Conservation (phyloP, 495 filamentous ascomycete species). For the Aspergillus panamensis region DNA sequence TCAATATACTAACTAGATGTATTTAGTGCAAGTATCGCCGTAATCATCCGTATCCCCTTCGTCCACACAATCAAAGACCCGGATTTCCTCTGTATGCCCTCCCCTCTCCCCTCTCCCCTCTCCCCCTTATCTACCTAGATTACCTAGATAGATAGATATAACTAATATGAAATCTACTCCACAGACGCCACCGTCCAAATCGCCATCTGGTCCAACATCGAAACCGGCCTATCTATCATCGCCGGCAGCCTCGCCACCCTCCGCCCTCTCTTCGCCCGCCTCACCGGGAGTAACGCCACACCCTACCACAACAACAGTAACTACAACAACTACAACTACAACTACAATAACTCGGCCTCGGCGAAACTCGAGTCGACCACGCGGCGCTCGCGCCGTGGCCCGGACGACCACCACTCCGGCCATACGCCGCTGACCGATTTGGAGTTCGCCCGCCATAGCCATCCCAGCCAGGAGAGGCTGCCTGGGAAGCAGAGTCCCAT, state of each 20-base stretch:
- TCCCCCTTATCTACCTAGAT: too few relatives aligned
- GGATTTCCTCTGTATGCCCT: slow-evolving; percentile 22
- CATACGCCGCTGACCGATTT: neutral
- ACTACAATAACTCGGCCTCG: slow-evolving; percentile 5
- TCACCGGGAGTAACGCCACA: slow-evolving; percentile 4
- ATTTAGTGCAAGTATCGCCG: slow-evolving; percentile 21
- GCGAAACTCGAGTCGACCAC: neutral
- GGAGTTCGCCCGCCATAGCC: neutral
- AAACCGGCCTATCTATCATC: slow-evolving; percentile 26
- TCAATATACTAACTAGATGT: neutral
- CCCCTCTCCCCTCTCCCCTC: neutral
- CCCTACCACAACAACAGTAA: too few relatives aligned
- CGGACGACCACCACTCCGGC: neutral
- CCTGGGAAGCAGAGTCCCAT: neutral
- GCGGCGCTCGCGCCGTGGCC: neutral
- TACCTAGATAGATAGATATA: too few relatives aligned
- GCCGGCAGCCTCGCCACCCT: slow-evolving; percentile 27
- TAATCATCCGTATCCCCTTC: slow-evolving; percentile 23
- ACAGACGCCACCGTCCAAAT: slow-evolving; percentile 16
- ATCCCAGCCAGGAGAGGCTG: neutral
- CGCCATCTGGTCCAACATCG: slow-evolving; percentile 27
- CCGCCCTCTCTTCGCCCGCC: slow-evolving; percentile 26
- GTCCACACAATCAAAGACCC: slow-evolving; percentile 16
- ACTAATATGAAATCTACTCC: too few relatives aligned
- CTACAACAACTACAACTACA: too few relatives aligned